phyloP scores from a whole-genome alignment of 108 stramenopile genomes.

The Bacterosira constricta region DNA sequence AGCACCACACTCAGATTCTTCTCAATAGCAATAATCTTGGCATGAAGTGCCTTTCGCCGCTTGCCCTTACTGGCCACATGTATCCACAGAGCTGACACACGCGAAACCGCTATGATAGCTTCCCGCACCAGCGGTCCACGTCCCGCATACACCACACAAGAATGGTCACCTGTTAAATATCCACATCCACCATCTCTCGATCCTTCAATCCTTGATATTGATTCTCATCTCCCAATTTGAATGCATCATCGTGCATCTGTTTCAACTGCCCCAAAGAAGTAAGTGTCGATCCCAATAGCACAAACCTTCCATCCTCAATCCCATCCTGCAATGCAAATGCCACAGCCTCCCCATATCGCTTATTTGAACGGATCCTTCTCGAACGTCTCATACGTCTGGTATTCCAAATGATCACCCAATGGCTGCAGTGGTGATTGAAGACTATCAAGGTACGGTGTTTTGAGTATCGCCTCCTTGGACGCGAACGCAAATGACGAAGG shows the following conservation, averaged over 20 bases:
- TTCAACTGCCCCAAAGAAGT: too few species aligned
- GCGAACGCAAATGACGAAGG: conserved; percentile 83
- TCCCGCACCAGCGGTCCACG: conserved; percentile 94
- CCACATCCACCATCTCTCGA: too few species aligned
- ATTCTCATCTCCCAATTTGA: too few species aligned
- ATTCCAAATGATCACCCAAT: conserved; percentile 96
- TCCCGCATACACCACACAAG: conserved; percentile 97
- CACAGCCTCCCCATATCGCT: conserved; percentile 87
- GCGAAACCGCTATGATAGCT: conserved; percentile 66
- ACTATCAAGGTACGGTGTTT: conserved; percentile 87
- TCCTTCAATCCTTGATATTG: too few species aligned
- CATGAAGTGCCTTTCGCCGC: conserved; percentile 15
- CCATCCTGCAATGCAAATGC: conserved; percentile 59
- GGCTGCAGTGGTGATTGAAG: conserved; percentile 98
- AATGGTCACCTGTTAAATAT: conserved; percentile 58
- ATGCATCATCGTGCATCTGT: too few species aligned
- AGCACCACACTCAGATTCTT: conserved; percentile 97
- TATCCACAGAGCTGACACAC: conserved; percentile 43
- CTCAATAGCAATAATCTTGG: conserved; percentile 85
- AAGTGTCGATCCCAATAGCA: conserved; percentile 3
- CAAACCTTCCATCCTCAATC: conserved; percentile 15
- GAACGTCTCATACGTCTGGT: conserved; percentile 96
- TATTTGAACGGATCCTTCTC: conserved; percentile 99
- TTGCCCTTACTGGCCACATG: neutral
- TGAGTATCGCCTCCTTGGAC: conserved; percentile 75